Percentiles rank a stretch among this genome's conserved stretches.
Conservation (phyloP, 2,329 filamentous ascomycete genomes). For the Diaporthe sp. region DNA sequence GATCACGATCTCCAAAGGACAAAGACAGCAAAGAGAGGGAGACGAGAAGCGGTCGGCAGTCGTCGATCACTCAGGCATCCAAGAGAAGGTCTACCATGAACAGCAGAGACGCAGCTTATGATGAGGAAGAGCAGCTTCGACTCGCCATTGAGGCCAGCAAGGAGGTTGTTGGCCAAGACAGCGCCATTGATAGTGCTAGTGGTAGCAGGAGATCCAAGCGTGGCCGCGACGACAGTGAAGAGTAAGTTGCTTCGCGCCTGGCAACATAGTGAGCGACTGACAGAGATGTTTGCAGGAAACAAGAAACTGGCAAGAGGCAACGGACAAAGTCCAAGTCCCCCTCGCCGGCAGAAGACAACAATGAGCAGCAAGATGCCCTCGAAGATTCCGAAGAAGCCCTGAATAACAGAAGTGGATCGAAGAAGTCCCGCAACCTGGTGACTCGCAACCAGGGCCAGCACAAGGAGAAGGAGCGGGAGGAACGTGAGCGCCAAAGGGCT, state of each 20-base stretch:
- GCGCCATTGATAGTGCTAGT: slow-evolving; percentile 59
- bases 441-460: slow-evolving; percentile 65
- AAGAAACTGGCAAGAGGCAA: slow-evolving; percentile 81
- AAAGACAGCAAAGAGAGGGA: slow-evolving; percentile 56
- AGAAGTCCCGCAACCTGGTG: slow-evolving; percentile 71
- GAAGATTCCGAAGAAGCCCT: slow-evolving; percentile 82
- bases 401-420: slow-evolving; percentile 64
- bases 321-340: slow-evolving; percentile 84
- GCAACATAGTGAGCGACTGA: slow-evolving; percentile 39
- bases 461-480: slow-evolving; percentile 75
- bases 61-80: slow-evolving; percentile 68
- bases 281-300: slow-evolving; percentile 68
- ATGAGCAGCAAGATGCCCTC: slow-evolving; percentile 59
- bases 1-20: slow-evolving; percentile 70
- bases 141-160: slow-evolving; percentile 96
- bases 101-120: slow-evolving; percentile 93
- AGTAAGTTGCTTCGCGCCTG: slow-evolving; percentile 72
- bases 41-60: slow-evolving; percentile 67
- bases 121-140: slow-evolving; percentile 91
- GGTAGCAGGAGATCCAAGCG: slow-evolving; percentile 81
- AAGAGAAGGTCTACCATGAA: slow-evolving; percentile 98
- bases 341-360: slow-evolving; percentile 66
- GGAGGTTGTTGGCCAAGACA: slow-evolving; percentile 74
- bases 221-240: slow-evolving; percentile 91
- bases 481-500: slow-evolving; percentile 79